phyloP scores from a whole-genome alignment of 2,329 filamentous ascomycete species.

The Hypoxylon sp. region DNA sequence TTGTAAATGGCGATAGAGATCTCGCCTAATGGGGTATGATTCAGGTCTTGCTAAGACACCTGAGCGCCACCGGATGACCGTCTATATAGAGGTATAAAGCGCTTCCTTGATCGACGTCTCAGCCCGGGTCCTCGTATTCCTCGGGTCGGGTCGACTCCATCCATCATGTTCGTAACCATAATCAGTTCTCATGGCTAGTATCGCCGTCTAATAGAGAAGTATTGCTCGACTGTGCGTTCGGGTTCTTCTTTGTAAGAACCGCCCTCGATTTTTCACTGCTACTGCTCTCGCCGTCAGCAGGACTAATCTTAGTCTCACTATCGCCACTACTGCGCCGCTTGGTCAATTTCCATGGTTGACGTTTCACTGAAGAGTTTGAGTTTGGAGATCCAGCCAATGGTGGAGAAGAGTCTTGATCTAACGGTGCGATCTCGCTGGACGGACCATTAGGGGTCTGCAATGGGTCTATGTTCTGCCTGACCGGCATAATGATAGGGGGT shows the following conservation, averaged over 20 bases:
- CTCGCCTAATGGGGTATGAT: constrained; percentile 5
- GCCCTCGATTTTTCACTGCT: constrained; percentile 54
- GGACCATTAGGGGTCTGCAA: constrained; percentile 51
- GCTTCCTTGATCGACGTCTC: constrained; percentile 1
- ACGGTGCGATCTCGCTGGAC: constrained; percentile 56
- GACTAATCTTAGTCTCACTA: constrained; percentile 53
- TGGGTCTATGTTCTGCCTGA: constrained; percentile 48
- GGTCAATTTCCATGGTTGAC: constrained; percentile 60
- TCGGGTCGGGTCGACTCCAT: neutral
- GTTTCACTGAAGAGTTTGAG: constrained; percentile 34
- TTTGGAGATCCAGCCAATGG: constrained; percentile 29
- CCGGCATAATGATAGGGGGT: constrained; percentile 46
- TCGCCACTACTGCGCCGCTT: constrained; percentile 59
- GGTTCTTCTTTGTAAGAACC: constrained; percentile 58
- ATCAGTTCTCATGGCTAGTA: constrained; percentile 18
- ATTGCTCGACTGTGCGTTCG: constrained; percentile 55
- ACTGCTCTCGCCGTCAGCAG: constrained; percentile 21
- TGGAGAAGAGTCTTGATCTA: constrained; percentile 50
- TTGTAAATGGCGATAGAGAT: constrained; percentile 8
- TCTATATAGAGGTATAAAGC: constrained; percentile 4
- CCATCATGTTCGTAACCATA: neutral
- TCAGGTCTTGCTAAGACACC: neutral
- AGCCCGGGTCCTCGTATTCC: neutral
- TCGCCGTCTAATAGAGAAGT: constrained; percentile 39
- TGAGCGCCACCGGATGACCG: neutral